A percentile compares a stretch with the other conserved stretches of the same genome.
Conservation (phyloP, 805 yeast genomes). For the Myxozyma monticola region DNA sequence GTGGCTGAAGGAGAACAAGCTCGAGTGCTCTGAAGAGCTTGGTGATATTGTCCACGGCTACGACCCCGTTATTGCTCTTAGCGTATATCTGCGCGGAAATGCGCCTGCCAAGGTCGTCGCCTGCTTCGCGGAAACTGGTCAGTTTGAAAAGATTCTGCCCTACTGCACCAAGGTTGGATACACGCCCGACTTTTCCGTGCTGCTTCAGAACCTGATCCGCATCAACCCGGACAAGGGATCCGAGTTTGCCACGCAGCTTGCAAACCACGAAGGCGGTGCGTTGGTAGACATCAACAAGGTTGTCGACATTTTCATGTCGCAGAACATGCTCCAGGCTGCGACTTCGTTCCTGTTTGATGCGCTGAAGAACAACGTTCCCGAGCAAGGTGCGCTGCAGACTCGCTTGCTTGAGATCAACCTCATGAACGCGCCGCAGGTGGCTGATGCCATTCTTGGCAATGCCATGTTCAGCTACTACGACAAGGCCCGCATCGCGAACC, state of each 20-base stretch:
- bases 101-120: slow-evolving; percentile 87
- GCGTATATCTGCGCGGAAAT: slow-evolving; percentile 82
- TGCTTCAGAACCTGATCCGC: slow-evolving; percentile 87
- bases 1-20: slow-evolving; percentile 93
- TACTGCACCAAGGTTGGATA: slow-evolving; percentile 87
- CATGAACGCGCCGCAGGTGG: slow-evolving; percentile 97
- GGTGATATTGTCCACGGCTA: slow-evolving; percentile 93
- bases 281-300: slow-evolving; percentile 77
- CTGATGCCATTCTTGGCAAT: slow-evolving; percentile 96
- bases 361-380: slow-evolving; percentile 86
- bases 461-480: slow-evolving; percentile 95
- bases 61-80: slow-evolving; percentile 82
- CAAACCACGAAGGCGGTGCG: slow-evolving; percentile 59
- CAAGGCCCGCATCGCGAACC: slow-evolving; percentile 84
- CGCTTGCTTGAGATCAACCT: slow-evolving; percentile 89
- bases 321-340: slow-evolving; percentile 94
- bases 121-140: slow-evolving; percentile 90
- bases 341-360: slow-evolving; percentile 96
- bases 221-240: slow-evolving; percentile 97
- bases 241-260: slow-evolving; percentile 88
- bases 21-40: slow-evolving; percentile 92
- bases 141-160: slow-evolving; percentile 92
- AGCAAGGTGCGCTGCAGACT: slow-evolving; percentile 95
- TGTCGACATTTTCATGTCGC: slow-evolving; percentile 92
- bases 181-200: slow-evolving; percentile 83